Evolutionary conservation across 805 yeast species (phyloP), one percentile per base, ranked within the genome.

Genomic region (Priceomyces melissophilus): DNA sequence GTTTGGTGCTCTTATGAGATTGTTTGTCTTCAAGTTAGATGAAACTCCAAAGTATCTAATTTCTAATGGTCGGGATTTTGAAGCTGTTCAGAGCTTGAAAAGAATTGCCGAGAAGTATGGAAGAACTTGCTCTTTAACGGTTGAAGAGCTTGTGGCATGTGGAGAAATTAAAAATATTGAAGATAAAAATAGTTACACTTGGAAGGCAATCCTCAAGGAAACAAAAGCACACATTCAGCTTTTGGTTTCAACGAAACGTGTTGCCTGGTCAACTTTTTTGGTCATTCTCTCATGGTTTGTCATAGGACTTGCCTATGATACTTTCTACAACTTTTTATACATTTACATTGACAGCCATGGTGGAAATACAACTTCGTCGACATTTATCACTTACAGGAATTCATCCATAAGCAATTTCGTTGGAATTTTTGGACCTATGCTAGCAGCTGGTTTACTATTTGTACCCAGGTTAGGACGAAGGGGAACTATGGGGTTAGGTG

Each of bases 31-130:
- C 35, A 44, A 49, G 37, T 42, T 80, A 43, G 69, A 68, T 41
- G 84, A 80, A 52, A 73, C 82, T 38, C 84, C 85, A 16, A 76
- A 75, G 43, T 79, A 71, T 54, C 66, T 75, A 43, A 63, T 78
- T 34, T 63, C 81, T 7, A 65, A 69, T 35, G 81, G 81, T 10
- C 61, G 71, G 44, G 80, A 79, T 50, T 75, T 57, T 30, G 78
- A 69, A 46, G 81, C 80, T 2, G 53, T 68, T 15, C 61, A 57
- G 16, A 58, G 63, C 2, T 53, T 78, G 31, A 60, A 69, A 46
- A 59, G 58, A 23, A 61, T 77, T 35, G 75, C 84, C 2, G 47
- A 42, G 9, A 71, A 70, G 47, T 67, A 79, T 55, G 63, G 69
- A 47, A 61, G 75, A 38, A 54, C 60, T 3, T 57, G 69, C 39